Evolutionary conservation across 2,329 filamentous ascomycete genomes (phyloP).

Genomic region (Venturia carpophila): DNA sequence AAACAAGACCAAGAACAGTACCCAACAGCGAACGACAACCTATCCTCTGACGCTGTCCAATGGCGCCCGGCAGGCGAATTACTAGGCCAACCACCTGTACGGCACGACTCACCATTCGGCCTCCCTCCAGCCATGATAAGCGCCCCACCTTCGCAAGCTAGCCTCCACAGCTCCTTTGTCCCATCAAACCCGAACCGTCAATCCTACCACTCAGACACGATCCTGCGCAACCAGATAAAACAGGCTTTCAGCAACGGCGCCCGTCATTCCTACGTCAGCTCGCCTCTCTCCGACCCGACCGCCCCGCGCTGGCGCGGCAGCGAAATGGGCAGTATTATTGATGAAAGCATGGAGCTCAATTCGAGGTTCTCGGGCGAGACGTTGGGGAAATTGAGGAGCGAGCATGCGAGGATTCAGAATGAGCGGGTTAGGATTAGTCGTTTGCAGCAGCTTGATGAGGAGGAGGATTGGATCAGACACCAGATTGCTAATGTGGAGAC

Average conservation of each 20-base stretch:
- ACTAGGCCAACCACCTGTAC: background rate
- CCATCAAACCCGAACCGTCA: background rate
- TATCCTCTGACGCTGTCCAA: background rate
- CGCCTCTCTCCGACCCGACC: background rate
- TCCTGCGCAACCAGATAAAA: slow-evolving; percentile 5
- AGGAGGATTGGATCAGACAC: slow-evolving; percentile 6
- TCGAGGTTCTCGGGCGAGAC: slow-evolving; percentile 7
- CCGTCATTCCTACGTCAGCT: background rate
- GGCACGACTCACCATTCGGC: background rate
- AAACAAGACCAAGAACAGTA: slow-evolving; percentile 2
- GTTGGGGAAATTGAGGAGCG: background rate
- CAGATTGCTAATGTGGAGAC: slow-evolving; percentile 12
- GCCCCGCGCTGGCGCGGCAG: background rate
- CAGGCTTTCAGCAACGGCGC: background rate
- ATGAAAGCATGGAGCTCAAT: background rate
- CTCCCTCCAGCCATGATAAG: background rate
- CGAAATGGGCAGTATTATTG: slow-evolving; percentile 2
- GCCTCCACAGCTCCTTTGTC: background rate
- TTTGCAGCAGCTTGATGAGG: slow-evolving; percentile 4
- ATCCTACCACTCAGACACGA: background rate
- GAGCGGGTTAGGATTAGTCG: background rate
- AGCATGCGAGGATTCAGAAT: background rate
- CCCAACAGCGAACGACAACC: background rate
- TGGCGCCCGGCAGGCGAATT: slow-evolving; percentile 1
- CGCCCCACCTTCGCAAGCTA: background rate